These are phyloP conservation scores for Nakazawaea anatomiae DNA, from an alignment of 805 yeast genomes.

Conservation along the genomic window DNA sequence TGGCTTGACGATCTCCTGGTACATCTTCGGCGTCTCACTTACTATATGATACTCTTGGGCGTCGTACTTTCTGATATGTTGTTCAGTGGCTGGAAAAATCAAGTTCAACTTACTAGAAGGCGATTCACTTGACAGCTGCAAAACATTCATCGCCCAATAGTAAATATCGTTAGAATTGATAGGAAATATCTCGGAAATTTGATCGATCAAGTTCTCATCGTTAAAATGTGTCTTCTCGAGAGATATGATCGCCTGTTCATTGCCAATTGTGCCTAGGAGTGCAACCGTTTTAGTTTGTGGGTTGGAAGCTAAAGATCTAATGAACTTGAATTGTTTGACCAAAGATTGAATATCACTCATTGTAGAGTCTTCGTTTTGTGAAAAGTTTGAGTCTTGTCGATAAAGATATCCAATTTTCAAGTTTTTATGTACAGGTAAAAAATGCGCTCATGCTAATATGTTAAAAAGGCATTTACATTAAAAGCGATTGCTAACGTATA, in stretches of 20 bases:
- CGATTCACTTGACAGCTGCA: conserved; percentile 38
- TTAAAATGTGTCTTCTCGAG: conserved; percentile 68
- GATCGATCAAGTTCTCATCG: conserved; percentile 12
- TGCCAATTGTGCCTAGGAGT: conserved; percentile 61
- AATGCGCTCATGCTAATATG: background rate
- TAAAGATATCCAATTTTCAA: too few species aligned
- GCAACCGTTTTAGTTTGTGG: conserved; percentile 64
- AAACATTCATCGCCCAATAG: conserved; percentile 64
- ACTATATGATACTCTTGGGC: conserved; percentile 56
- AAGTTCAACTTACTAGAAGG: conserved; percentile 71
- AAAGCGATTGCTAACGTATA: background rate
- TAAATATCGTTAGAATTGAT: conserved; percentile 79
- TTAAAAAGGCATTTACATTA: background rate
- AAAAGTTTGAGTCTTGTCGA: too few species aligned
- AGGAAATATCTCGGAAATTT: conserved; percentile 21
- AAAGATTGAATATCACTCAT: conserved; percentile 17
- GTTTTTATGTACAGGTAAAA: too few species aligned
- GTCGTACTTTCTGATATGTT: conserved; percentile 76
- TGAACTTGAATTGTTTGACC: conserved; percentile 36
- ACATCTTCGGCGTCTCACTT: conserved; percentile 76
- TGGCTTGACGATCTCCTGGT: conserved; percentile 56
- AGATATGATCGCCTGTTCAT: conserved; percentile 58
- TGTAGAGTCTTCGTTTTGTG: background rate
- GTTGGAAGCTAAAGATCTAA: conserved; percentile 46
- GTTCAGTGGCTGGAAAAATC: conserved; percentile 84